Evolutionary conservation across 2,329 filamentous ascomycete genomes (phyloP).

Genomic region (Ophiostoma ulmi): DNA sequence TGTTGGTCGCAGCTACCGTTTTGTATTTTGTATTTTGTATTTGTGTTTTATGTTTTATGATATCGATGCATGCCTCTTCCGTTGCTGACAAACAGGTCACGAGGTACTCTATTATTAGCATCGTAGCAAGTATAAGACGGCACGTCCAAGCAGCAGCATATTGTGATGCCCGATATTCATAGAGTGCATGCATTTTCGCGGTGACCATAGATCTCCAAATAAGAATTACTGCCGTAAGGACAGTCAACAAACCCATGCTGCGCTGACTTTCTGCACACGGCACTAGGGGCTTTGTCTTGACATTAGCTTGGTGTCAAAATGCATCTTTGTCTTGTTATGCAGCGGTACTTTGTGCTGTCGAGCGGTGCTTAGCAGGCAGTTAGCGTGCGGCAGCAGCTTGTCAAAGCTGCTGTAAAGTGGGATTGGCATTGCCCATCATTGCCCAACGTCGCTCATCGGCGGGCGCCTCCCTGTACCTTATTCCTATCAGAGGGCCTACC

Average conservation of each 20-base stretch:
- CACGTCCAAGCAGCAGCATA: not conserved
- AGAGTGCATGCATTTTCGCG: not conserved
- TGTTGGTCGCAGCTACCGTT: not conserved
- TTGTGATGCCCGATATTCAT: not conserved
- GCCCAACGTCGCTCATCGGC: not conserved
- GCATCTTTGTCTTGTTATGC: not conserved
- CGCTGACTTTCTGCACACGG: too few relatives aligned
- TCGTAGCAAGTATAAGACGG: not conserved
- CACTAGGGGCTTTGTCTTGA: not conserved
- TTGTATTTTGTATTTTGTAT: not conserved
- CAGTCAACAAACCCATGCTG: too few relatives aligned
- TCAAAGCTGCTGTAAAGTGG: not conserved
- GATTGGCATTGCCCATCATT: not conserved
- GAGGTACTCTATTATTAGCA: not conserved
- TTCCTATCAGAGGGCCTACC: too few relatives aligned
- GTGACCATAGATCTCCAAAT: not conserved
- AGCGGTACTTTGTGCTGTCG: not conserved
- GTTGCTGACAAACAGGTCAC: conserved; percentile 1
- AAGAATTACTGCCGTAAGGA: not conserved
- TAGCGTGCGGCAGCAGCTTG: not conserved
- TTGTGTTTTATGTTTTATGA: not conserved
- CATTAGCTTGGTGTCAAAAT: not conserved
- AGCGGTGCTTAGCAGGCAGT: not conserved
- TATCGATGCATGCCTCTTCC: not conserved
- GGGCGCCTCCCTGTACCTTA: not conserved